Evolutionary conservation across 352 stramenopile species (phyloP).

Genomic region (Pythium dissotocum): DNA sequence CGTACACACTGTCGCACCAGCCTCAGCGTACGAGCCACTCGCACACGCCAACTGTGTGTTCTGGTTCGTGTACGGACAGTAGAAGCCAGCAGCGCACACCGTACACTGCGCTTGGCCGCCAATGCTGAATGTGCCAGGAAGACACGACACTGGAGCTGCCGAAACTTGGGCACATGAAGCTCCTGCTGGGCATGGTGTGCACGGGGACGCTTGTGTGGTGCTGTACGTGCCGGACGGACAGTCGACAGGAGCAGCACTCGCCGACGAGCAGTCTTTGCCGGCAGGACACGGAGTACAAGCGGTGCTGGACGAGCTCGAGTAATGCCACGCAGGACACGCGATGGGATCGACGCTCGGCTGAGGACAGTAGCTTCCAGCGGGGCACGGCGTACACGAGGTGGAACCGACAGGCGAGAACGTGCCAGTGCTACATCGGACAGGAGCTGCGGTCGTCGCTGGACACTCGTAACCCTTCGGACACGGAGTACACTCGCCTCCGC

Average conservation of each 20-base stretch:
- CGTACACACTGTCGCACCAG: slow-evolving; percentile 45
- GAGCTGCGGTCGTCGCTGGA: slow-evolving; percentile 31
- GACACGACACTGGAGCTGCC: slow-evolving; percentile 38
- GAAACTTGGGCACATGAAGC: slow-evolving; percentile 36
- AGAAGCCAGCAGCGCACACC: slow-evolving; percentile 52
- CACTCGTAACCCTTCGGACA: slow-evolving; percentile 60
- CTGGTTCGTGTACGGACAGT: slow-evolving; percentile 51
- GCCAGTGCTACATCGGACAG: slow-evolving; percentile 38
- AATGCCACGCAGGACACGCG: slow-evolving; percentile 42
- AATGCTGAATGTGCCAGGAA: slow-evolving; percentile 51
- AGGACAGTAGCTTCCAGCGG: slow-evolving; percentile 45
- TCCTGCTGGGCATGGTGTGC: slow-evolving; percentile 44
- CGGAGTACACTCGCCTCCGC: slow-evolving; percentile 37
- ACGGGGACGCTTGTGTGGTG: slow-evolving; percentile 34
- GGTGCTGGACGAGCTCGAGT: slow-evolving; percentile 40
- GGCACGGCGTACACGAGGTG: slow-evolving; percentile 42
- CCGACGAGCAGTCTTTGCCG: slow-evolving; percentile 53
- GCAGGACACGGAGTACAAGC: slow-evolving; percentile 42
- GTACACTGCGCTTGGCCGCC: slow-evolving; percentile 52
- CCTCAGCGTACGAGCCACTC: slow-evolving; percentile 49
- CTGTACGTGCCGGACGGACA: slow-evolving; percentile 55
- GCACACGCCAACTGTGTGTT: slow-evolving; percentile 48
- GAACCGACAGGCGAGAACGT: slow-evolving; percentile 35
- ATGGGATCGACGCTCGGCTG: slow-evolving; percentile 43
- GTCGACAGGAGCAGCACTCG: slow-evolving; percentile 30